A percentile compares a stretch with the other conserved stretches of the same genome.
phyloP scores from a whole-genome alignment of 208 protist genomes.

The Wallacemonas sp. region DNA sequence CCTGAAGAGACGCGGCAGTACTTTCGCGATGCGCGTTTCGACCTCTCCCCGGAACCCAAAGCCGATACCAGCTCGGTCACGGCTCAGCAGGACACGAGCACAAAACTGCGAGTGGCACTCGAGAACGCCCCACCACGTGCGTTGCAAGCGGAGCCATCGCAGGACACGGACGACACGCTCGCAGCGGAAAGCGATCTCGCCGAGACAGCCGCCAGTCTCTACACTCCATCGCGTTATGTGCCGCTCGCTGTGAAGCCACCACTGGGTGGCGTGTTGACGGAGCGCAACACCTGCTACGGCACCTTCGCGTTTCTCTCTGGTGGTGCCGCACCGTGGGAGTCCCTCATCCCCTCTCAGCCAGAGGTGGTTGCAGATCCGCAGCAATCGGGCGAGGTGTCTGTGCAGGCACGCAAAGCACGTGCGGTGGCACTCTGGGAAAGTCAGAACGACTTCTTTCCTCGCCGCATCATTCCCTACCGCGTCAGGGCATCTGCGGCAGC shows the following conservation, averaged over 20 bases:
- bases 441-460: slow-evolving; percentile 3
- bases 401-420: too few relatives aligned
- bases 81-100: too few relatives aligned
- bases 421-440: slow-evolving; percentile 5
- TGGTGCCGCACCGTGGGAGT: slow-evolving; percentile 11
- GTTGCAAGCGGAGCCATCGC: slow-evolving; percentile 11
- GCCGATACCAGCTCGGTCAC: neutral
- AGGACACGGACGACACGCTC: neutral
- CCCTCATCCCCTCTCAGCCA: too few relatives aligned
- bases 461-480: neutral
- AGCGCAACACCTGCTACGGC: slow-evolving; percentile 69
- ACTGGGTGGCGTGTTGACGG: slow-evolving; percentile 68
- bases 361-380: too few relatives aligned
- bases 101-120: neutral
- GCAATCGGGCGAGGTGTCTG: too few relatives aligned
- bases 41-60: slow-evolving; percentile 25
- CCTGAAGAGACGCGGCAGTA: slow-evolving; percentile 43
- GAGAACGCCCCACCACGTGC: slow-evolving; percentile 8
- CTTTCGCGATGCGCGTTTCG: slow-evolving; percentile 50
- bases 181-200: neutral
- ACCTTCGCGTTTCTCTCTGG: slow-evolving; percentile 60
- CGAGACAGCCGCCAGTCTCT: neutral
- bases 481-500: too few relatives aligned
- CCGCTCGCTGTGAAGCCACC: slow-evolving; percentile 48
- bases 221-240: slow-evolving; percentile 31